Evolutionary conservation across 2,329 filamentous ascomycete genomes (phyloP).

Genomic region (Arthroderma sp.): DNA sequence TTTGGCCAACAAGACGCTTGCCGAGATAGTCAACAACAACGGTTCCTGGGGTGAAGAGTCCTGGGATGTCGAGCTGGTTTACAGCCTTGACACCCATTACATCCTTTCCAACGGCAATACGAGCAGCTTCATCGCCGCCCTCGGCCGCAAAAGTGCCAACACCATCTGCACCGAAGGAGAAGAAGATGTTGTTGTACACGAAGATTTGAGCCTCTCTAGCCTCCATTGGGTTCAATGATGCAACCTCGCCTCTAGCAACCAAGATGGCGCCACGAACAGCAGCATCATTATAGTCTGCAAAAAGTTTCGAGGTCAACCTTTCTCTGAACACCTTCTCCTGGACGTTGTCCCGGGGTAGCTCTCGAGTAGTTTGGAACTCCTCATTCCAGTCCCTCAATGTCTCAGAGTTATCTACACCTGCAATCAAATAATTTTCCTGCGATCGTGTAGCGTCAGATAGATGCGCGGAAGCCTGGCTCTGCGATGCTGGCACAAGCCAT

Average conservation of each 20-base stretch:
- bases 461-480: slow-evolving; percentile 55
- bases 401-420: slow-evolving; percentile 85
- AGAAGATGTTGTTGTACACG: slow-evolving; percentile 99
- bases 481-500: slow-evolving; percentile 67
- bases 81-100: slow-evolving; percentile 87
- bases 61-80: slow-evolving; percentile 92
- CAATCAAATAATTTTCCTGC: slow-evolving; percentile 83
- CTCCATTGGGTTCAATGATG: slow-evolving; percentile 90
- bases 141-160: slow-evolving; percentile 95
- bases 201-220: slow-evolving; percentile 90
- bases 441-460: slow-evolving; percentile 74
- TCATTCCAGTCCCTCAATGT: slow-evolving; percentile 97
- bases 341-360: slow-evolving; percentile 83
- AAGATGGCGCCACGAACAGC: slow-evolving; percentile 83
- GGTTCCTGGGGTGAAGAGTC: slow-evolving; percentile 87
- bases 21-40: slow-evolving; percentile 95
- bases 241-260: slow-evolving; percentile 83
- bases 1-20: slow-evolving; percentile 93
- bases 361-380: slow-evolving; percentile 92
- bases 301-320: slow-evolving; percentile 84
- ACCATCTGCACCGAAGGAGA: slow-evolving; percentile 94
- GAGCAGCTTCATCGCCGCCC: slow-evolving; percentile 89
- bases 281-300: slow-evolving; percentile 94
- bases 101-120: slow-evolving; percentile 93
- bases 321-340: slow-evolving; percentile 95